Evolutionary conservation across 345 rosid genomes (phyloP).

Genomic region (Chamaenerion angustifolium): DNA sequence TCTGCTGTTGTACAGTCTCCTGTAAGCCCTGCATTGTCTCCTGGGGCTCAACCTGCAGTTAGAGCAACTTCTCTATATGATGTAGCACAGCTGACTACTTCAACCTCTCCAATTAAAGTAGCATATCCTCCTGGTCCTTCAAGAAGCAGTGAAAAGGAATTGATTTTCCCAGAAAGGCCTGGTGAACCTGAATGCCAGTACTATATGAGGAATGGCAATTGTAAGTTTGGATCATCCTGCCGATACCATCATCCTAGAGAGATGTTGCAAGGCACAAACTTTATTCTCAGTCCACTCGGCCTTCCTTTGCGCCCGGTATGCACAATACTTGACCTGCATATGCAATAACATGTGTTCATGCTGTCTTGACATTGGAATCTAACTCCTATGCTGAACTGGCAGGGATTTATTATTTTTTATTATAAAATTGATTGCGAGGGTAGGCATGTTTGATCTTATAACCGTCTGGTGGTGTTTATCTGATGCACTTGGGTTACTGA

Average conservation of each 20-base stretch:
- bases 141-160: constrained; percentile 45
- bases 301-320: constrained; percentile 85
- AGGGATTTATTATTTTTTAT: too few species aligned
- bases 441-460: too few species aligned
- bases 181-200: constrained; percentile 85
- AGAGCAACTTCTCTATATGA: constrained; percentile 62
- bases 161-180: constrained; percentile 84
- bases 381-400: too few species aligned
- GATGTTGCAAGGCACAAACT: constrained; percentile 40
- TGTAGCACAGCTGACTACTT: constrained; percentile 56
- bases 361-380: not conserved
- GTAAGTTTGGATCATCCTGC: constrained; percentile 82
- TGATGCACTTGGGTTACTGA: too few species aligned
- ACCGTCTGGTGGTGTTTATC: too few species aligned
- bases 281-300: constrained; percentile 62
- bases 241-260: constrained; percentile 88
- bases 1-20: constrained; percentile 48
- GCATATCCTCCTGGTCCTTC: constrained; percentile 38
- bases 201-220: constrained; percentile 81
- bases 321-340: constrained; percentile 10
- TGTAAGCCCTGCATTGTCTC: constrained; percentile 70
- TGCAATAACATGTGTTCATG: not conserved
- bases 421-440: too few species aligned
- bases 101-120: constrained; percentile 50
- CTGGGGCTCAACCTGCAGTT: constrained; percentile 64